Percentiles rank a stretch among this genome's conserved stretches.
phyloP scores from a whole-genome alignment of 768 basidiomycete genomes.

The Dentipellis fragilis region DNA sequence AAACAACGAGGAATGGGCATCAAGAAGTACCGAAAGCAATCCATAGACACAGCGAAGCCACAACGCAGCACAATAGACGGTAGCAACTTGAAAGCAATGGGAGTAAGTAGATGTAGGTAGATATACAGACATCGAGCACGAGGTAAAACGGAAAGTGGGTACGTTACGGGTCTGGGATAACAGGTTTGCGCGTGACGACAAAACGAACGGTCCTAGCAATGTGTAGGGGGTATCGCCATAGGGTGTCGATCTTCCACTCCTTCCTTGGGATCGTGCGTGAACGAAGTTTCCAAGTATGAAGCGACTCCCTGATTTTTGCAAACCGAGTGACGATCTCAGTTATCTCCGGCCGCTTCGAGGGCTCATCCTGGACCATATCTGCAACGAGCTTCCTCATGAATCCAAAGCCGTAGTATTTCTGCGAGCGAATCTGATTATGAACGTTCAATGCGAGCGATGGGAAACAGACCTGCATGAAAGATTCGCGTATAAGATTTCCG shows the following conservation, averaged over 20 bases:
- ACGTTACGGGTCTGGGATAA: neutral
- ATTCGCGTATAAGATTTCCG: neutral
- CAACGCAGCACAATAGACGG: too few relatives aligned
- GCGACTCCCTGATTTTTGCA: neutral
- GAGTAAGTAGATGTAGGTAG: too few relatives aligned
- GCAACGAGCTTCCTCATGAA: slow-evolving; percentile 18
- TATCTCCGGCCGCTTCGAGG: slow-evolving; percentile 17
- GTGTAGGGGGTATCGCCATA: neutral
- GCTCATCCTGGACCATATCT: slow-evolving; percentile 19
- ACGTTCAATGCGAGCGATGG: neutral
- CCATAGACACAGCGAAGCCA: too few relatives aligned
- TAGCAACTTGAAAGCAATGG: too few relatives aligned
- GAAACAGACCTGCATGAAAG: neutral
- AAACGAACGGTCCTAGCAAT: neutral
- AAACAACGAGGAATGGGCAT: too few relatives aligned
- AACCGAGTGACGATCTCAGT: slow-evolving; percentile 3
- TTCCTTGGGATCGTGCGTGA: neutral
- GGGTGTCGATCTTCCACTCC: neutral
- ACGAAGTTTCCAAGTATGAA: slow-evolving; percentile 4
- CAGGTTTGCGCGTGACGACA: neutral
- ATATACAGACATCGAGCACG: too few relatives aligned
- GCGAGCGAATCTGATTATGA: neutral
- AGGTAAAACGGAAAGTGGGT: too few relatives aligned
- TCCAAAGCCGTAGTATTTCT: slow-evolving; percentile 16
- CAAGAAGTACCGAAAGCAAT: too few relatives aligned